Conservation (phyloP, 345 rosid genomes). For the Populus nigra region DNA sequence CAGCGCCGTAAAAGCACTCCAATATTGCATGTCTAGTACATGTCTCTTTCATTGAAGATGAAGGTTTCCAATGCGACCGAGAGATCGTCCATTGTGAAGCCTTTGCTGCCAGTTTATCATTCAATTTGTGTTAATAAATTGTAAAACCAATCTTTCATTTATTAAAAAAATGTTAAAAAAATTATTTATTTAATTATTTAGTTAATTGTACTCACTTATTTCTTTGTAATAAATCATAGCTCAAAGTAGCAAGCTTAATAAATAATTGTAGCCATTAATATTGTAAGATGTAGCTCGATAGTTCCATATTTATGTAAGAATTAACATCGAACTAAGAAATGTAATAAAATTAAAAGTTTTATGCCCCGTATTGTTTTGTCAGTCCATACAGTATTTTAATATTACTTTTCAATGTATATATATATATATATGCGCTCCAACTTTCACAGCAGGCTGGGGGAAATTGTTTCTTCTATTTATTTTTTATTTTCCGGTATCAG, state of each 20-base stretch:
- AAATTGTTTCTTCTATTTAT: too few relatives aligned
- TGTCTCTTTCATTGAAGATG: not conserved
- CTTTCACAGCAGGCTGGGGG: too few relatives aligned
- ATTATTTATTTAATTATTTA: not conserved
- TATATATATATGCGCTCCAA: too few relatives aligned
- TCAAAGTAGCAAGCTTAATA: too few relatives aligned
- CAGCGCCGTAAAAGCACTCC: slow-evolving; percentile 2
- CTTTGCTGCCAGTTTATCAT: not conserved
- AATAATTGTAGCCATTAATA: not conserved
- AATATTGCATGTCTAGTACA: not conserved
- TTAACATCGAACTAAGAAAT: too few relatives aligned
- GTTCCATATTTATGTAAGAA: too few relatives aligned
- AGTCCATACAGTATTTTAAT: too few relatives aligned
- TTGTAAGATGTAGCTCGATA: not conserved
- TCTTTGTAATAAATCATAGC: not conserved
- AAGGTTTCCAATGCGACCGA: not conserved
- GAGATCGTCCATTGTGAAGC: not conserved
- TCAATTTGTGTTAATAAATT: slow-evolving; percentile 3
- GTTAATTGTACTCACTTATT: not conserved
- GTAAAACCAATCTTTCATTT: not conserved
- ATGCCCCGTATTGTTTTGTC: too few relatives aligned
- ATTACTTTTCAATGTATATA: too few relatives aligned
- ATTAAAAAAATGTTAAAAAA: not conserved
- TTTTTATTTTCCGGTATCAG: too few relatives aligned
- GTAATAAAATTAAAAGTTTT: too few relatives aligned